Evolutionary conservation across 345 rosid genomes (phyloP), one percentile per base, ranked within the genome.

Genomic region (Garcia nutans): DNA sequence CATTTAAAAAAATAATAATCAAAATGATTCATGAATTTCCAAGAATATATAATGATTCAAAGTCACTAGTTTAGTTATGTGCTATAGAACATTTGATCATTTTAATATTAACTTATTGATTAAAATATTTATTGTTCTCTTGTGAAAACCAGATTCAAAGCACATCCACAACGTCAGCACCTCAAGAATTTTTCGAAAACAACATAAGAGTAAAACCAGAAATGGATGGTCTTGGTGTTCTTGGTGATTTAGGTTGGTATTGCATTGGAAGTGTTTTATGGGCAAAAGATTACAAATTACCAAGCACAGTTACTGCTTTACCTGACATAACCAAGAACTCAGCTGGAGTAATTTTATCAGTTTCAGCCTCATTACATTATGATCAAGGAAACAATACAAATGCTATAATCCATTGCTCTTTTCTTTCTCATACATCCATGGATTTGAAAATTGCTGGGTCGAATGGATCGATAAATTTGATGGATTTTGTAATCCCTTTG

Each of bases 171-270:
- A 79, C 70, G 49, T 41, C 75, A 2, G 70, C 78, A 28, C 79
- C 79, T 1, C 62, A 71, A 0, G 85, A 85, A 23, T 83, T 82
- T 71, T 52, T 85, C 0, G 79, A 80, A 62, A 56, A 63, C 3
- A 73, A 85, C 75, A 82, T 85, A 31, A 71, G 89, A 57, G 84
- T 77, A 6, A 88, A 82, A 59, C 78, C 86, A 19, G 89, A 89
- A 12, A 68, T 91, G 84, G 96, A 91, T 71, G 71, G 74, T 2
- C 82, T 88, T 1, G 94, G 96, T 31, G 91, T 87, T 12, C 85
- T 93, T 0, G 92, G 96, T 52, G 92, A 88, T 76, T 70, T 83
- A 13, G 96, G 93, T 1, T 92, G 96, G 94, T 88, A 89, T 60
- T 81, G 89, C 74, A 78, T 91, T 31, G 86, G 87, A 11, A 87